phyloP scores from a whole-genome alignment of 2,329 filamentous ascomycete species.

The Cladosporium phlei region DNA sequence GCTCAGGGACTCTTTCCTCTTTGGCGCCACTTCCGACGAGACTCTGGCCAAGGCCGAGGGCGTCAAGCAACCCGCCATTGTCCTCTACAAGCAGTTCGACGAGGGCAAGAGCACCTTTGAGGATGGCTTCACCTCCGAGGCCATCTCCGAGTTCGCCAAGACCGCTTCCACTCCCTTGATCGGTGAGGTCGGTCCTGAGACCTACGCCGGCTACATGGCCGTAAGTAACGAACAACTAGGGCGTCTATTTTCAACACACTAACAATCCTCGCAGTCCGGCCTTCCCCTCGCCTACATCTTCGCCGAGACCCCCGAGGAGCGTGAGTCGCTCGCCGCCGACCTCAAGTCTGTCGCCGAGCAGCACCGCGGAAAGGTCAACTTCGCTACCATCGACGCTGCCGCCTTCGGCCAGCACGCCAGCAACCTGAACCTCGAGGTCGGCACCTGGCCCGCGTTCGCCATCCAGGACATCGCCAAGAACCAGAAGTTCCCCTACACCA shows the following conservation, averaged over 20 bases:
- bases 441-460: conserved; percentile 94
- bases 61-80: conserved; percentile 77
- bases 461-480: conserved; percentile 96
- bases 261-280: conserved; percentile 54
- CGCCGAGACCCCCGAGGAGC: conserved; percentile 85
- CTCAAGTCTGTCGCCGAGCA: conserved; percentile 86
- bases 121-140: conserved; percentile 74
- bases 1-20: conserved; percentile 88
- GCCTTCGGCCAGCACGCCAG: conserved; percentile 88
- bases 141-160: conserved; percentile 79
- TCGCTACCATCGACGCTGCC: conserved; percentile 94
- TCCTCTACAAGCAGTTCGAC: conserved; percentile 97
- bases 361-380: conserved; percentile 92
- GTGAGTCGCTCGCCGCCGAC: conserved; percentile 67
- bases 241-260: no score
- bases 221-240: conserved; percentile 42
- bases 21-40: conserved; percentile 80
- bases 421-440: conserved; percentile 94
- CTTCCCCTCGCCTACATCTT: conserved; percentile 97
- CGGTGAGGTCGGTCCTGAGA: conserved; percentile 94
- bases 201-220: conserved; percentile 91
- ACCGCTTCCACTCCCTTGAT: conserved; percentile 81
- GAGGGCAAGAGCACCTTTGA: conserved; percentile 86
- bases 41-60: conserved; percentile 83
- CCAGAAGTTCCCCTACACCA: conserved; percentile 81